Conservation (phyloP, 73 alveolate genomes). For the Stentor roeselii region DNA sequence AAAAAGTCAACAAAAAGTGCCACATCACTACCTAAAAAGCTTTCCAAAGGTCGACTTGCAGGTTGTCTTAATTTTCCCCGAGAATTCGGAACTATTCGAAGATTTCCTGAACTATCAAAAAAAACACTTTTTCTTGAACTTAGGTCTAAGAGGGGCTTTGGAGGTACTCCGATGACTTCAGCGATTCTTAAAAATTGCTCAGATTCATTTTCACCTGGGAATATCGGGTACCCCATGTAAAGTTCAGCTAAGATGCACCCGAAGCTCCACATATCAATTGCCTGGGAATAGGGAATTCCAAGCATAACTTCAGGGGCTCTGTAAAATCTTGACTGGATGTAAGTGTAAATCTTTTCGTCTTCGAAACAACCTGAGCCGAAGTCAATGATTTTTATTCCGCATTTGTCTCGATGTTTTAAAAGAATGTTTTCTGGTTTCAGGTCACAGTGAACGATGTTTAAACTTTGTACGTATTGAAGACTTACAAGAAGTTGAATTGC, state of each 20-base stretch:
- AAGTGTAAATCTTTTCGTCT: conserved; percentile 66
- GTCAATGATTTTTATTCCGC: conserved; percentile 72
- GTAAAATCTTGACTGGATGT: conserved; percentile 87
- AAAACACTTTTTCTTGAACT: conserved; percentile 52
- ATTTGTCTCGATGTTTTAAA: conserved; percentile 48
- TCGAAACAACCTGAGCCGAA: conserved; percentile 78
- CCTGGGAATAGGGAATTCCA: conserved; percentile 86
- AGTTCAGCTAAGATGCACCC: conserved; percentile 91
- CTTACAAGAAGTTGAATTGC: conserved; percentile 62
- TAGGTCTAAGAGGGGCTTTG: conserved; percentile 37
- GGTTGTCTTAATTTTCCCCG: conserved; percentile 7
- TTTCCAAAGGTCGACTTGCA: conserved; percentile 6
- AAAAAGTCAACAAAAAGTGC: conserved; percentile 6
- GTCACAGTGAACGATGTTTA: conserved; percentile 75
- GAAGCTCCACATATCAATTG: conserved; percentile 97
- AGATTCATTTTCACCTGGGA: conserved; percentile 87
- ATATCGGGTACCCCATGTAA: conserved; percentile 78
- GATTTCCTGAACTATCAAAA: conserved; percentile 35
- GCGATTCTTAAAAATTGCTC: conserved; percentile 72
- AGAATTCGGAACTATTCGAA: neutral
- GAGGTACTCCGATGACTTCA: conserved; percentile 77
- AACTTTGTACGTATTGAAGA: conserved; percentile 44
- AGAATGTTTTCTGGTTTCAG: conserved; percentile 80
- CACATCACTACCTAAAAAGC: neutral
- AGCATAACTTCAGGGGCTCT: conserved; percentile 96